Evolutionary conservation across 2,329 filamentous ascomycete genomes (phyloP).

Genomic region (Xylariales sp.): DNA sequence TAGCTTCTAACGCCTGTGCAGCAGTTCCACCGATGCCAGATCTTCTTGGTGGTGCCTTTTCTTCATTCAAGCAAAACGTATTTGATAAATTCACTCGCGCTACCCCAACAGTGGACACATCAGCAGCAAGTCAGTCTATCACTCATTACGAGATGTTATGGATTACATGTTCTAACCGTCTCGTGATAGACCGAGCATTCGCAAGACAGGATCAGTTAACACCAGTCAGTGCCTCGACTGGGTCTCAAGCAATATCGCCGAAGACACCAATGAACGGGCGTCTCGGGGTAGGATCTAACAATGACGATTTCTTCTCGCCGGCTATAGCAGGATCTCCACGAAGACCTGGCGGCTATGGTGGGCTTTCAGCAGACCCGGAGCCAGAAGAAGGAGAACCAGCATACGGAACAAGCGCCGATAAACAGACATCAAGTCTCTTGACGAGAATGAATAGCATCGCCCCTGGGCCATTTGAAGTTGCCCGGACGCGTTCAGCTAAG

Average conservation of each 20-base stretch:
- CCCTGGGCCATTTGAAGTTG: slow-evolving; percentile 72
- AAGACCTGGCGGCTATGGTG: slow-evolving; percentile 63
- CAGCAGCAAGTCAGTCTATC: slow-evolving; percentile 66
- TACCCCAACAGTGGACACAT: slow-evolving; percentile 67
- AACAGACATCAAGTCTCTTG: slow-evolving; percentile 58
- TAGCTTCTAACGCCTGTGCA: slow-evolving; percentile 41
- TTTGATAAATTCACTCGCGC: slow-evolving; percentile 57
- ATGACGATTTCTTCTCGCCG: slow-evolving; percentile 60
- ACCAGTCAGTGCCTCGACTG: slow-evolving; percentile 70
- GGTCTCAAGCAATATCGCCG: slow-evolving; percentile 73
- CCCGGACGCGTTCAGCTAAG: slow-evolving; percentile 50
- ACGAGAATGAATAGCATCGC: slow-evolving; percentile 74
- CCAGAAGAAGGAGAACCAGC: slow-evolving; percentile 54
- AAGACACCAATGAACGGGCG: slow-evolving; percentile 63
- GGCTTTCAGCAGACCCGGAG: slow-evolving; percentile 55
- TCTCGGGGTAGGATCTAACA: slow-evolving; percentile 56
- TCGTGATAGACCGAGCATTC: slow-evolving; percentile 63
- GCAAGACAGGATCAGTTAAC: slow-evolving; percentile 69
- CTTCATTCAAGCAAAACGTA: slow-evolving; percentile 52
- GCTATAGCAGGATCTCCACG: slow-evolving; percentile 58
- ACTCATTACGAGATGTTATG: not conserved
- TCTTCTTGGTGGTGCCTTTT: slow-evolving; percentile 53
- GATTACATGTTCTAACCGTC: slow-evolving; percentile 49
- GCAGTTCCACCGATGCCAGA: slow-evolving; percentile 45
- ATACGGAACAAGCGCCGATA: slow-evolving; percentile 62